A percentile compares a stretch with the other conserved stretches of the same genome.
Conservation (phyloP, 352 stramenopile genomes). For the Aphanomyces astaci region DNA sequence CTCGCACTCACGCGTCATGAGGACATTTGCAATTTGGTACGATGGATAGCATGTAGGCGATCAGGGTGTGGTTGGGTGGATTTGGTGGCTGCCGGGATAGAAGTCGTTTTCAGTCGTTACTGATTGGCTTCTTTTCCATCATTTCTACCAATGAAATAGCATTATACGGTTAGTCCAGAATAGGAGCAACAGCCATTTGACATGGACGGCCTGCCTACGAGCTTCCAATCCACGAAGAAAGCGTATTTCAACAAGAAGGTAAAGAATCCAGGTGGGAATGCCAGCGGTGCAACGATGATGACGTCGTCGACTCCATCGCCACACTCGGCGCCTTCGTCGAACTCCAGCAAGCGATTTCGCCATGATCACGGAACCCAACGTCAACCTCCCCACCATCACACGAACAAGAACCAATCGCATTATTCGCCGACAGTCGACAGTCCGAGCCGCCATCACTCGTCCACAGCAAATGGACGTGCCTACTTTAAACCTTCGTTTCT, state of each 20-base stretch:
- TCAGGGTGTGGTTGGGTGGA: too few relatives aligned
- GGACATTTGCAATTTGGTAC: too few relatives aligned
- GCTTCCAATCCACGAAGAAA: constrained; percentile 7
- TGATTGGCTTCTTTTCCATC: not conserved
- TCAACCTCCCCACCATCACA: not conserved
- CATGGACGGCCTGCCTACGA: not conserved
- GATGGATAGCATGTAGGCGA: too few relatives aligned
- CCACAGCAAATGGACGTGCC: not conserved
- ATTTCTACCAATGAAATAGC: not conserved
- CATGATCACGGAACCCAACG: not conserved
- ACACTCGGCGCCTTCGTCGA: not conserved
- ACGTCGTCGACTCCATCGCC: not conserved
- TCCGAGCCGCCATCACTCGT: not conserved
- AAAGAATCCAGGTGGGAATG: not conserved
- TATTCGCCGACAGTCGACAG: not conserved
- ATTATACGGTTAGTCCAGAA: not conserved
- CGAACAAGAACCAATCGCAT: not conserved
- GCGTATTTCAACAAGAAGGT: not conserved
- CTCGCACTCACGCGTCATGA: too few relatives aligned
- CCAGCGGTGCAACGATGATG: not conserved
- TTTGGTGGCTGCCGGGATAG: too few relatives aligned
- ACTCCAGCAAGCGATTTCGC: not conserved
- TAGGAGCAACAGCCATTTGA: not conserved
- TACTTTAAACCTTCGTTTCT: constrained; percentile 13
- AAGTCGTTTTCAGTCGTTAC: too few relatives aligned